Evolutionary conservation across 139 green algal genomes (phyloP), one percentile per base, ranked within the genome.

Genomic region (Micractinium conductrix): DNA sequence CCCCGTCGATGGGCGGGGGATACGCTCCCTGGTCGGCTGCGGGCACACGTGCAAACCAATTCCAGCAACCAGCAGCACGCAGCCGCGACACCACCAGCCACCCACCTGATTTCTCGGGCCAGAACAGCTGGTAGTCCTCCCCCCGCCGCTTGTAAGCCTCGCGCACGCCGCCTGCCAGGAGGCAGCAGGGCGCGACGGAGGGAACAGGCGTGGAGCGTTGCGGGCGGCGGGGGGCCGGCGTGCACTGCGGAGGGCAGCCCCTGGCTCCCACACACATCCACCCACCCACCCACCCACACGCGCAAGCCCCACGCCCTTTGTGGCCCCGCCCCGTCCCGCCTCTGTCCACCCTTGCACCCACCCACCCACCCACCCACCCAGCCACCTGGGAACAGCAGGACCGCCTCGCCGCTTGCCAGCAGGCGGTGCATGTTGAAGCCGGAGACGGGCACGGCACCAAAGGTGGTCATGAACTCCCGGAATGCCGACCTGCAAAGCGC

Each of bases 61-160:
- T n/a, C n/a, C n/a, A n/a, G n/a, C n/a, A n/a, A n/a, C n/a, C n/a
- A n/a, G n/a, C n/a, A n/a, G n/a, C n/a, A n/a, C n/a, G 55, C 55
- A 21, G 33, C 67, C 3, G 4, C 4, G 21, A 24, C 21, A 63
- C 55, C 3, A 63, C 55, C 7, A 63, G 10, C 48, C 10, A 6
- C 79, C 28, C 53, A 80, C 74, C 74, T 2, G 68, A 74, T 42
- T 92, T 89, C 53, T 94, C 80, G 12, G 97, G 96, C 97, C 97
- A 99, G 67, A 98, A 92, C 0, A 99, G 88, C 84, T 96, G 82
- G 92, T 99, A 99, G 76, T 97, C 89, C 86, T 99, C 95, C 21
- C 93, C 90, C 50, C 88, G 91, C 28, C 76, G 48, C 87, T 96
- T 95, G 83, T 93, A 94, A 3, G 94, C 94, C 91, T 98, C 95